A percentile compares a stretch with the other conserved stretches of the same genome.
Conservation (phyloP, 345 rosid species). For the Theobroma cacao region DNA sequence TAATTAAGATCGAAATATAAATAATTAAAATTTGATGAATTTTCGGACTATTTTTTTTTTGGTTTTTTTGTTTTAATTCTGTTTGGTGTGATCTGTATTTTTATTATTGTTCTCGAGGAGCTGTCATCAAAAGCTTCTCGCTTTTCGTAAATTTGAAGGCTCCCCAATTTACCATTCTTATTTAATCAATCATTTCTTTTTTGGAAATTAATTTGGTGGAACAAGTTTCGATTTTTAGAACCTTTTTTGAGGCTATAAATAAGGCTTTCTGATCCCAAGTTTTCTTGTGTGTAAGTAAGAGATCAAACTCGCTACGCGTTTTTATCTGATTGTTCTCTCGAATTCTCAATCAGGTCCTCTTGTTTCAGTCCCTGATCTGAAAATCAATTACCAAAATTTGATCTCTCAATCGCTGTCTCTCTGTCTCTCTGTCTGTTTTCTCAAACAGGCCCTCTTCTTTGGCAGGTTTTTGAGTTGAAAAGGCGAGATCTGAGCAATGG, state of each 20-base stretch:
- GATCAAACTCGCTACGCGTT: constrained; percentile 14
- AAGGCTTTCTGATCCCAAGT: constrained; percentile 22
- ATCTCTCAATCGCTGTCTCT: background rate
- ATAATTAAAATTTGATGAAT: background rate
- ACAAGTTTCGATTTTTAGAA: constrained; percentile 23
- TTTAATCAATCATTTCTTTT: too few species aligned
- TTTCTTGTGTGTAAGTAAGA: constrained; percentile 19
- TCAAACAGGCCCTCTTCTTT: constrained; percentile 3
- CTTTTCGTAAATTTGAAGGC: constrained; percentile 51
- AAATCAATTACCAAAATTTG: background rate
- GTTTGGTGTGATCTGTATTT: constrained; percentile 34
- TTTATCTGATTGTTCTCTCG: constrained; percentile 8
- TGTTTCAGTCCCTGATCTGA: background rate
- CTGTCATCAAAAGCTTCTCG: constrained; percentile 23
- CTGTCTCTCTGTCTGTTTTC: background rate
- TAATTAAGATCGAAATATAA: background rate
- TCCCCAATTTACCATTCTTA: constrained; percentile 17
- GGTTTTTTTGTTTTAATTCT: background rate
- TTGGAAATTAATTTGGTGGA: constrained; percentile 25
- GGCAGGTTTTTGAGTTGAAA: background rate
- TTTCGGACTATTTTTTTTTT: background rate
- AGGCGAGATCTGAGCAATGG: constrained; percentile 50
- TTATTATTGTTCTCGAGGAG: constrained; percentile 29
- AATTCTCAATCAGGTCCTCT: constrained; percentile 10
- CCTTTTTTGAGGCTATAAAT: constrained; percentile 38